Conservation (phyloP, 139 green algal species). For the Raphidocelis subcapitata region DNA sequence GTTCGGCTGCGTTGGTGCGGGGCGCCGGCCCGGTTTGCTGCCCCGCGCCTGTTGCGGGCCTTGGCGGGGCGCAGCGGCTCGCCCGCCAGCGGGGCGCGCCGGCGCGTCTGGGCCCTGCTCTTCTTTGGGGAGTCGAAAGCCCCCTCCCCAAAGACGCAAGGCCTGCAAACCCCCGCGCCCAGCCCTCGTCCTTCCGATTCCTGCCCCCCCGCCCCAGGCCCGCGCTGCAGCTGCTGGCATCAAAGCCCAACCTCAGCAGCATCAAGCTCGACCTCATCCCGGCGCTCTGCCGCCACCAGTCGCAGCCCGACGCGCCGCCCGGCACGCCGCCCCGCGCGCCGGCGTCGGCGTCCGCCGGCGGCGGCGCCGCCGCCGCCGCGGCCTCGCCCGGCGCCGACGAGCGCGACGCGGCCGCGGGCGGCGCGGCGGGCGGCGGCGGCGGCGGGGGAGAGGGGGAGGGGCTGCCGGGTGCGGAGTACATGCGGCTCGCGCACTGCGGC, state of each 20-base stretch:
- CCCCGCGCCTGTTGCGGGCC: background rate
- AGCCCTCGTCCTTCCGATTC: background rate
- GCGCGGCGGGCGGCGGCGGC: background rate
- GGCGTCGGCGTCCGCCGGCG: background rate
- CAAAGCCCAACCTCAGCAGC: conserved; percentile 18
- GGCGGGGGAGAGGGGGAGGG: background rate
- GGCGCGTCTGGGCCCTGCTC: no score
- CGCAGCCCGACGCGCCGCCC: background rate
- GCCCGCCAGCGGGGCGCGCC: no score
- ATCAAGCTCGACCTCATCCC: conserved; percentile 36
- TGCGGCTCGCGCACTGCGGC: conserved; percentile 26
- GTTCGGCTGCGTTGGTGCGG: no score
- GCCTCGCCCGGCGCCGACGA: background rate
- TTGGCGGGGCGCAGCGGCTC: background rate
- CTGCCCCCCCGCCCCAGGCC: background rate
- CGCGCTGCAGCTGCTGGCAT: conserved; percentile 13
- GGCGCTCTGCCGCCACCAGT: conserved; percentile 14
- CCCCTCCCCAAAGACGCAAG: no score
- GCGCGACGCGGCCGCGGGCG: background rate
- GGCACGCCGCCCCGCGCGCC: background rate
- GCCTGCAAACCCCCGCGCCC: no score
- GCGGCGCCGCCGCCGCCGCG: background rate
- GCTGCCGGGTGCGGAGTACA: conserved; percentile 31
- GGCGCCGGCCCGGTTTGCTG: no score
- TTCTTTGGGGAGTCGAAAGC: no score